Percentiles rank a stretch among this genome's conserved stretches.
Conservation (phyloP, 2,329 filamentous ascomycete genomes). For the Cucurbitaria berberidis region DNA sequence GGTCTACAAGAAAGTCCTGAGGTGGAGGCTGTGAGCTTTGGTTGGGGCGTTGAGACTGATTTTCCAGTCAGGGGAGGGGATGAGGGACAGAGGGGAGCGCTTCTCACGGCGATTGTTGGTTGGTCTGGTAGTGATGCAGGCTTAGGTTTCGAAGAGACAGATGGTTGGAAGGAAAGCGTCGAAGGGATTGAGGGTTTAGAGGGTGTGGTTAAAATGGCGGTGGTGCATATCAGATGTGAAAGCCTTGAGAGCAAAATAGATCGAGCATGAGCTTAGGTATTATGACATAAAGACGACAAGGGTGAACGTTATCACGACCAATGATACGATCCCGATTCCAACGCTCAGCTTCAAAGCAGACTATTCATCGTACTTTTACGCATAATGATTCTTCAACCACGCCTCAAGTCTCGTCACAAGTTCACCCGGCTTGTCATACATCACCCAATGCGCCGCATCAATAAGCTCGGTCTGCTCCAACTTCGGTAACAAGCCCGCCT, state of each 20-base stretch:
- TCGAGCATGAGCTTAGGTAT: neutral
- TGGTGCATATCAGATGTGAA: neutral
- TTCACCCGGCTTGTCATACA: conserved; percentile 46
- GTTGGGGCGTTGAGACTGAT: conserved; percentile 14
- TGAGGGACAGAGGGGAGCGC: neutral
- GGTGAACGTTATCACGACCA: too few relatives aligned
- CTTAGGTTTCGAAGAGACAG: neutral
- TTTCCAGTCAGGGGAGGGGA: conserved; percentile 5
- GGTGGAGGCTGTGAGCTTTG: conserved; percentile 3
- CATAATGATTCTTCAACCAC: conserved; percentile 27
- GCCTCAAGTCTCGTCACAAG: conserved; percentile 20
- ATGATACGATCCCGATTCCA: too few relatives aligned
- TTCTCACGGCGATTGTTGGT: conserved; percentile 7
- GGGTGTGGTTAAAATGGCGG: neutral
- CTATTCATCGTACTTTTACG: neutral
- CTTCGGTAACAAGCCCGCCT: conserved; percentile 37
- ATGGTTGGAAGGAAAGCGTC: neutral
- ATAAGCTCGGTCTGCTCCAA: conserved; percentile 40
- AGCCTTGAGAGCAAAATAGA: neutral
- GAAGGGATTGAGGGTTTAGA: neutral
- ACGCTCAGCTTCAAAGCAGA: too few relatives aligned
- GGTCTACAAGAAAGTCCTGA: neutral
- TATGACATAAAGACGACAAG: neutral
- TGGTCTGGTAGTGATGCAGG: conserved; percentile 3
- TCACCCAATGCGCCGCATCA: conserved; percentile 46